Conservation (phyloP, 2,329 filamentous ascomycete genomes). For the Cytospora piceae region DNA sequence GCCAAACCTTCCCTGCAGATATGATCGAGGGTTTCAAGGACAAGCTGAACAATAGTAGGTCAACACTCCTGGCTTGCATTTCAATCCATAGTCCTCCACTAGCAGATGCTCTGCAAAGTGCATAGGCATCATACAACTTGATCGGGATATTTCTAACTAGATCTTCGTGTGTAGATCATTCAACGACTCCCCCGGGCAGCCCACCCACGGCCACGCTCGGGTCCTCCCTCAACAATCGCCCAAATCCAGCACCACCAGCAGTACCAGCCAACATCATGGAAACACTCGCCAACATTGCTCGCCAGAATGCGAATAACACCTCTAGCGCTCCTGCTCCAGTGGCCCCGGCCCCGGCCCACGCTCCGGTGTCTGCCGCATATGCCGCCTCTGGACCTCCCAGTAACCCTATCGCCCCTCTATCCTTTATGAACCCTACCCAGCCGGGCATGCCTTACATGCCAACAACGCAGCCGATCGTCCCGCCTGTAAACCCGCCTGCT, state of each 20-base stretch:
- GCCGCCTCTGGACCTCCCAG: constrained; percentile 34
- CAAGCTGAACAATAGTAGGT: constrained; percentile 59
- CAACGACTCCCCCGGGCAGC: constrained; percentile 72
- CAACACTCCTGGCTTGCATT: constrained; percentile 10
- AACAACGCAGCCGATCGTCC: constrained; percentile 50
- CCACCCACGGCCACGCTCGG: constrained; percentile 53
- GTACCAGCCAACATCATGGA: constrained; percentile 68
- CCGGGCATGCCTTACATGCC: constrained; percentile 36
- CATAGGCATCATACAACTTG: constrained; percentile 5
- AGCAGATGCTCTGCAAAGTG: constrained; percentile 9
- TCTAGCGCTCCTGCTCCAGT: constrained; percentile 41
- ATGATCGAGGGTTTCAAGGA: constrained; percentile 84
- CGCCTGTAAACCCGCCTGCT: constrained; percentile 62
- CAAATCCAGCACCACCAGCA: constrained; percentile 46
- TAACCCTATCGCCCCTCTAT: constrained; percentile 35
- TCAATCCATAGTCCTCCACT: constrained; percentile 8
- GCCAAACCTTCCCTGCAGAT: constrained; percentile 80
- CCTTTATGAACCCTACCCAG: constrained; percentile 33
- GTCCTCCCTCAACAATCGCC: constrained; percentile 43
- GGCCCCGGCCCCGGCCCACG: constrained; percentile 39
- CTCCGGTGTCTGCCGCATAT: constrained; percentile 37
- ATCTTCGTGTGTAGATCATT: constrained; percentile 56
- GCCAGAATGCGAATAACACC: constrained; percentile 65
- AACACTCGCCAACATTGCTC: constrained; percentile 78
- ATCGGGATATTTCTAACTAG: constrained; percentile 45